phyloP scores from a whole-genome alignment of 345 rosid genomes.

The Pistacia integerrima region DNA sequence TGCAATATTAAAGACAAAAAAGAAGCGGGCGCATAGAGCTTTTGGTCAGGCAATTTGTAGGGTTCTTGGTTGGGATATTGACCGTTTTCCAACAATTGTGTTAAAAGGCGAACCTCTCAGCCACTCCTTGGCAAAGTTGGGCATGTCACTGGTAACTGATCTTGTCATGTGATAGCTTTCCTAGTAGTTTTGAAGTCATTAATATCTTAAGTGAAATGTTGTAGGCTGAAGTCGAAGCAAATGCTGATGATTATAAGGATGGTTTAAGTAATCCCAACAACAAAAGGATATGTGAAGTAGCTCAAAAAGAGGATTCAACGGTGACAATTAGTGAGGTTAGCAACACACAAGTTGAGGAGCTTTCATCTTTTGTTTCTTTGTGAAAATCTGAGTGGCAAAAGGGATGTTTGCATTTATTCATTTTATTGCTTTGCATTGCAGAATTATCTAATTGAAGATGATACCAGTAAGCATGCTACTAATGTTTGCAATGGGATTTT shows the following conservation, averaged over 20 bases:
- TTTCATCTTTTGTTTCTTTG: neutral
- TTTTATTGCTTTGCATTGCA: slow-evolving; percentile 16
- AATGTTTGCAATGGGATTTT: neutral
- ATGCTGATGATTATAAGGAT: slow-evolving; percentile 12
- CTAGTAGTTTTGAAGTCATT: neutral
- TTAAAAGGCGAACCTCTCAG: slow-evolving; percentile 40
- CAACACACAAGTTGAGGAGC: slow-evolving; percentile 3
- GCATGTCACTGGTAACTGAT: slow-evolving; percentile 26
- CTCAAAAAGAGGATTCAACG: slow-evolving; percentile 9
- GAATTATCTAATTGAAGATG: slow-evolving; percentile 20
- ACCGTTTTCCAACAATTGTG: slow-evolving; percentile 41
- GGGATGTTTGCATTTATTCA: neutral
- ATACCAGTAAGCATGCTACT: neutral
- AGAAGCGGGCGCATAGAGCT: slow-evolving; percentile 64
- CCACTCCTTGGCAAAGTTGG: slow-evolving; percentile 17
- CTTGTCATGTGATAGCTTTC: neutral
- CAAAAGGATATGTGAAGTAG: slow-evolving; percentile 9
- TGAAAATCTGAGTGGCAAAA: neutral
- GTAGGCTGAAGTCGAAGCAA: slow-evolving; percentile 23
- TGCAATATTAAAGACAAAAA: slow-evolving; percentile 39
- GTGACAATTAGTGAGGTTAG: slow-evolving; percentile 20
- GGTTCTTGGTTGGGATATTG: slow-evolving; percentile 79
- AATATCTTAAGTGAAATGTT: slow-evolving; percentile 2
- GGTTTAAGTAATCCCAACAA: slow-evolving; percentile 6
- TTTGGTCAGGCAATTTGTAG: slow-evolving; percentile 63